Evolutionary conservation across 768 basidiomycete genomes (phyloP), one percentile per base, ranked within the genome.

Genomic region (Calocybe gangraenosa): DNA sequence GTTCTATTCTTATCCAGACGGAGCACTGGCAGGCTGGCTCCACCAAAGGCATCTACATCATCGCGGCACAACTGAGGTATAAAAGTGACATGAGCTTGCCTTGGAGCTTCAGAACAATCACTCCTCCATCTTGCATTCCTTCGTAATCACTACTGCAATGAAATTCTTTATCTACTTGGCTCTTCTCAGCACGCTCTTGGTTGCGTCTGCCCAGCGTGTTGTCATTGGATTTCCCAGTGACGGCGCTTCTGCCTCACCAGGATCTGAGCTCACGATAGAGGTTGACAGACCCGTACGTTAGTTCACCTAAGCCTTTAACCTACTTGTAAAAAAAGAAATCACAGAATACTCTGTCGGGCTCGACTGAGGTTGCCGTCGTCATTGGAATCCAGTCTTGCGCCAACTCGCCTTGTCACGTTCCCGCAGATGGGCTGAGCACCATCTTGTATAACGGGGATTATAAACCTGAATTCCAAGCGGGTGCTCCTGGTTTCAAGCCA

Each of bases 391-490:
- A 62, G 35, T 66, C 68, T 23, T 79, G 65, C 40, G 47, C 48
- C 5, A 32, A 52, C 14, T 48, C 39, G 23, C 44, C 52, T 34
- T 61, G 66, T 48, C 35, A 45, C 13, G 22, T 59, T 6, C 58
- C 58, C 7, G 35, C 46, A 1, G 60, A 59, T 5, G 43, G 58
- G 14, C 47, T 77, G 53, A 76, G 76, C 10, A 52, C 44, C 8
- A 65, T 78, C 14, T 58, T 79, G 37, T 77, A 74, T 57, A 69
- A 67, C 34, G 78, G 76, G 14, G 58, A 58, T 8, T 78, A 65
- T 46, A 51, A 58, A 19, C 76, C 77, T 0, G 50, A 68, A 46
- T 58, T 50, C 46, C 55, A 68, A 15, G 48, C 62, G n/a, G n/a
- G n/a, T 1, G 49, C 57, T 20, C 54, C 56, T 1, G 20, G 7